Conservation (phyloP, 257 asterid genomes). For the Salvia hispanica region DNA sequence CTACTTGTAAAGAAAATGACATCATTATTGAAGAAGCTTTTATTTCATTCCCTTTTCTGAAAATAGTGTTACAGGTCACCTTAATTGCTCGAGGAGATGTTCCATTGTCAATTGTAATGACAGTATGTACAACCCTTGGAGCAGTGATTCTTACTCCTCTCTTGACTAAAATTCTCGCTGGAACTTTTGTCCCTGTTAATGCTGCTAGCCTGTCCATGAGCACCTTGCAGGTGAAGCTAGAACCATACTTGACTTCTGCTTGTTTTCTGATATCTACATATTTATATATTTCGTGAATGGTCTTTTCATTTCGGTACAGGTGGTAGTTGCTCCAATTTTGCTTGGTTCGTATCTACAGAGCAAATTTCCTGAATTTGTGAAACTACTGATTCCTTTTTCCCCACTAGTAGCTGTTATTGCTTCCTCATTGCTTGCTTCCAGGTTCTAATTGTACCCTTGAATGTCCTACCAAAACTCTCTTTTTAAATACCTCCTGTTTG, state of each 20-base stretch:
- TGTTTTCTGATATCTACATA: background rate
- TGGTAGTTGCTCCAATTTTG: slow-evolving; percentile 91
- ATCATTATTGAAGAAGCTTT: too few species aligned
- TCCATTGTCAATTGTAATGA: slow-evolving; percentile 84
- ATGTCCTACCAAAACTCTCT: slow-evolving; percentile 2
- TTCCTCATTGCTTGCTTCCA: slow-evolving; percentile 80
- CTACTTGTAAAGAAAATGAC: too few species aligned
- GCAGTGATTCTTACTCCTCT: slow-evolving; percentile 89
- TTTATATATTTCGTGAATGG: background rate
- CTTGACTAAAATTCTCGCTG: slow-evolving; percentile 76
- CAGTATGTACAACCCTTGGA: slow-evolving; percentile 79
- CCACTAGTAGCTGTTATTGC: slow-evolving; percentile 78
- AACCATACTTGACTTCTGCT: slow-evolving; percentile 6
- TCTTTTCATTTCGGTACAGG: slow-evolving; percentile 44
- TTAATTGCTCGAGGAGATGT: slow-evolving; percentile 92
- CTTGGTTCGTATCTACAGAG: slow-evolving; percentile 78
- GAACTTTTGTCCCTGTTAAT: slow-evolving; percentile 78
- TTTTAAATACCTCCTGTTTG: background rate
- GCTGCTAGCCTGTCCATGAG: slow-evolving; percentile 77
- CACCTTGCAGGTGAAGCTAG: slow-evolving; percentile 73
- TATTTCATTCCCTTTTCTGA: slow-evolving; percentile 35
- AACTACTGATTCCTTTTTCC: slow-evolving; percentile 60
- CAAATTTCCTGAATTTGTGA: slow-evolving; percentile 61
- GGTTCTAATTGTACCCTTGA: slow-evolving; percentile 44
- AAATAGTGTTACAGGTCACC: slow-evolving; percentile 80